Evolutionary conservation across 305 asterid genomes (phyloP).

Genomic region (Plantago coronopus): DNA sequence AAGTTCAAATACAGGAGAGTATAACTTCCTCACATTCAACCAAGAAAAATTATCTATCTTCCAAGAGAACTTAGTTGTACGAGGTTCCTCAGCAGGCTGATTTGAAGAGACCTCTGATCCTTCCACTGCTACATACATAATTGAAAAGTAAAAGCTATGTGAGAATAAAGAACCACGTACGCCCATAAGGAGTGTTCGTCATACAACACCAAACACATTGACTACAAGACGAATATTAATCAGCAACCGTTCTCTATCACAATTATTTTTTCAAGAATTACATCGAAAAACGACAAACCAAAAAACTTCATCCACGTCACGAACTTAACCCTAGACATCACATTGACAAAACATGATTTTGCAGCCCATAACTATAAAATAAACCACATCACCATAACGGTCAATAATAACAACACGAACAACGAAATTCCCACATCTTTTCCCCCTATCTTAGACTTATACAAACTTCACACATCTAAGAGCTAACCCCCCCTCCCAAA

Average conservation of each 20-base stretch:
- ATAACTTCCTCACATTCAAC: slow-evolving; percentile 35
- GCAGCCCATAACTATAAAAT: neutral
- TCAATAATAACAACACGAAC: neutral
- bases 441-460: slow-evolving; percentile 13
- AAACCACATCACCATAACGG: neutral
- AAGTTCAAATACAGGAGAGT: slow-evolving; percentile 37
- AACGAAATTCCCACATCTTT: neutral
- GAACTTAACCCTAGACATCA: neutral
- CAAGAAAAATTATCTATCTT: slow-evolving; percentile 38
- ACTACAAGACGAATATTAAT: neutral
- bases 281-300: neutral
- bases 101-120: slow-evolving; percentile 27
- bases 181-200: neutral
- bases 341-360: neutral
- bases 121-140: slow-evolving; percentile 27
- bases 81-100: slow-evolving; percentile 40
- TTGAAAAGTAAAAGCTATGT: slow-evolving; percentile 6
- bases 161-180: neutral
- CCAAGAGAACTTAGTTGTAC: slow-evolving; percentile 41
- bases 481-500: too few species aligned
- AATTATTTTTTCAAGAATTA: neutral
- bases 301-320: neutral
- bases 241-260: neutral
- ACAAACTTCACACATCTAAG: neutral
- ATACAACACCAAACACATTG: neutral